Conservation (phyloP, 306 rosid species). For the Trichosanthes truncata region DNA sequence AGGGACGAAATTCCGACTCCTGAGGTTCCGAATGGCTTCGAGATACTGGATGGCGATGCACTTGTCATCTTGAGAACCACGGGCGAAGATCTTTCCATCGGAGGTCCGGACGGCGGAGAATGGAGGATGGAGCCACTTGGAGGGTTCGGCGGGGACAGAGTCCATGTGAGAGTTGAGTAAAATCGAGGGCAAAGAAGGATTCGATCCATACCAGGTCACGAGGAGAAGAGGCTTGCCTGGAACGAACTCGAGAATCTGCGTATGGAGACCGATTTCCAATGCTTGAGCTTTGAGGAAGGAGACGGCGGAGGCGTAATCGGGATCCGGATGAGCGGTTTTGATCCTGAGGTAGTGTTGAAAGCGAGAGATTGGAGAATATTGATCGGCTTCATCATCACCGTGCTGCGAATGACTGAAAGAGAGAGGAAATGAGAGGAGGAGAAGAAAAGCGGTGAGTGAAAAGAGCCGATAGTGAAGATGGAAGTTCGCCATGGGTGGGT, state of each 20-base stretch:
- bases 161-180: conserved; percentile 92
- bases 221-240: conserved; percentile 63
- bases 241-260: conserved; percentile 35
- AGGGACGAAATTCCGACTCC: conserved; percentile 22
- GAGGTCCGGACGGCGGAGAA: conserved; percentile 51
- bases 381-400: background rate
- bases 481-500: background rate
- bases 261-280: conserved; percentile 25
- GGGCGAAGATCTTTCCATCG: conserved; percentile 61
- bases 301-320: conserved; percentile 60
- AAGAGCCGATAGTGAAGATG: background rate
- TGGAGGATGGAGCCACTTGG: conserved; percentile 81
- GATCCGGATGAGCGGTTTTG: conserved; percentile 78
- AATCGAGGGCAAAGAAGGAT: conserved; percentile 61
- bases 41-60: conserved; percentile 73
- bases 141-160: conserved; percentile 81
- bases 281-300: conserved; percentile 63
- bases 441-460: background rate
- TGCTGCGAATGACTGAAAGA: background rate
- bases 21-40: conserved; percentile 71
- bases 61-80: conserved; percentile 92
- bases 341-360: conserved; percentile 71
- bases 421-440: background rate
- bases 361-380: conserved; percentile 55
- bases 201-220: conserved; percentile 68